Evolutionary conservation across 106 monocot species (phyloP).

Genomic region (Dioscorea zingiberensis): DNA sequence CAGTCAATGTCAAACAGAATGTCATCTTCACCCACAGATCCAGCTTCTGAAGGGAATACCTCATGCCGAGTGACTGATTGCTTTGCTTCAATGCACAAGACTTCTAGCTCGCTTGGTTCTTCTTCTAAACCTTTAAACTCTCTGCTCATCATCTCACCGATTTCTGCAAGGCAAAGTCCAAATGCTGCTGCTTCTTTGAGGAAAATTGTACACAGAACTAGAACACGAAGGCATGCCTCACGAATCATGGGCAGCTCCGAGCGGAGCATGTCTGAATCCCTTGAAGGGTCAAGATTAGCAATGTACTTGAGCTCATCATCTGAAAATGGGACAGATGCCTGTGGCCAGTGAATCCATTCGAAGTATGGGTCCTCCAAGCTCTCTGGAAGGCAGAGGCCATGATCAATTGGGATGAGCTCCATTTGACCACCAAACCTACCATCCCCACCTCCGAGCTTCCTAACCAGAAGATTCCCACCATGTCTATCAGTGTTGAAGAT

Average conservation of each 20-base stretch:
- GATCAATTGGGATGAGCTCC: constrained; percentile 29
- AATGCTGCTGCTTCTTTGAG: constrained; percentile 57
- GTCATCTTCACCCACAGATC: constrained; percentile 23
- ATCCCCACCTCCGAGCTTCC: constrained; percentile 12
- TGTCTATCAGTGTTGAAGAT: constrained; percentile 34
- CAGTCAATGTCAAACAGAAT: constrained; percentile 38
- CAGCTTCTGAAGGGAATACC: constrained; percentile 10
- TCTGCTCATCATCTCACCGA: constrained; percentile 82
- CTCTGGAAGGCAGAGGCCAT: constrained; percentile 27
- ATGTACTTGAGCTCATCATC: constrained; percentile 32
- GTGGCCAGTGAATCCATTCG: constrained; percentile 32
- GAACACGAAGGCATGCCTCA: constrained; percentile 29
- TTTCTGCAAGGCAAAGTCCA: constrained; percentile 66
- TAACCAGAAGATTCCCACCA: constrained; percentile 22
- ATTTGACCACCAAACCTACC: constrained; percentile 20
- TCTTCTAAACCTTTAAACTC: constrained; percentile 52
- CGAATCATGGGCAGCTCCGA: constrained; percentile 23
- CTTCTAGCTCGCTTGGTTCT: constrained; percentile 69
- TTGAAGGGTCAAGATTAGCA: constrained; percentile 16
- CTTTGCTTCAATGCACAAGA: constrained; percentile 59
- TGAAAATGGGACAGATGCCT: constrained; percentile 29
- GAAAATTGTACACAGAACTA: constrained; percentile 59
- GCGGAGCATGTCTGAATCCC: constrained; percentile 19
- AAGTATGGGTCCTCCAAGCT: constrained; percentile 29
- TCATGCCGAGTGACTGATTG: constrained; percentile 31